Percentiles rank a stretch among this genome's conserved stretches.
Evolutionary conservation across 352 stramenopile species (phyloP).

Genomic region (Aphanomyces euteiches): DNA sequence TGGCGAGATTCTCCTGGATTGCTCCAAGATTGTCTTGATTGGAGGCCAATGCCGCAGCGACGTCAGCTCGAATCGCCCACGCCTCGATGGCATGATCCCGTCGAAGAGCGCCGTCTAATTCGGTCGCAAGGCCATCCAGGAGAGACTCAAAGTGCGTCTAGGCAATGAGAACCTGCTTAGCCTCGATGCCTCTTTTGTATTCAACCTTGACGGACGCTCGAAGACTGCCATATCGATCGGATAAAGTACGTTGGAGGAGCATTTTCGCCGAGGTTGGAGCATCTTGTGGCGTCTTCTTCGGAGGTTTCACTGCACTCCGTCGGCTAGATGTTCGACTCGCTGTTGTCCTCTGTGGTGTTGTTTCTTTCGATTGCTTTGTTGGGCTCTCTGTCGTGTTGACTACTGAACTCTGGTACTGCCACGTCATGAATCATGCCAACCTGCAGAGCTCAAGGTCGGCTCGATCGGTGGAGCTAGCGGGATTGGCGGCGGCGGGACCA

Average conservation of each 20-base stretch:
- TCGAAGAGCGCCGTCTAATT: neutral
- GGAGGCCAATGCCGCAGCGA: neutral
- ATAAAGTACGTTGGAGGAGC: neutral
- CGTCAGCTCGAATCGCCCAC: neutral
- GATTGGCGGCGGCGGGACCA: too few relatives aligned
- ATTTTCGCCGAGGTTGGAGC: too few relatives aligned
- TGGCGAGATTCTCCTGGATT: neutral
- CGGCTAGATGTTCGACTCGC: too few relatives aligned
- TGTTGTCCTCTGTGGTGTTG: too few relatives aligned
- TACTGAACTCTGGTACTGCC: too few relatives aligned
- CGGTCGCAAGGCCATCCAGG: neutral
- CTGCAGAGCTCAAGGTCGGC: too few relatives aligned
- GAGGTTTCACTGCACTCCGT: too few relatives aligned
- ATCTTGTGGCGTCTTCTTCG: too few relatives aligned
- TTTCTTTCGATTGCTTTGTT: too few relatives aligned
- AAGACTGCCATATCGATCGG: neutral
- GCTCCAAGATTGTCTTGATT: neutral
- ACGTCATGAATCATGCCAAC: too few relatives aligned
- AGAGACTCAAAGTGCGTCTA: conserved; percentile 2
- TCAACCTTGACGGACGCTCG: neutral
- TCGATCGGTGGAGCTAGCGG: too few relatives aligned
- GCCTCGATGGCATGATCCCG: neutral
- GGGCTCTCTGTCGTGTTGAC: too few relatives aligned
- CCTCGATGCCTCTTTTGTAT: neutral
- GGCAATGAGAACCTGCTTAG: neutral